Evolutionary conservation across 371 early-diverging fungal genomes (phyloP).

Genomic region (Lichtheimia ornata): DNA sequence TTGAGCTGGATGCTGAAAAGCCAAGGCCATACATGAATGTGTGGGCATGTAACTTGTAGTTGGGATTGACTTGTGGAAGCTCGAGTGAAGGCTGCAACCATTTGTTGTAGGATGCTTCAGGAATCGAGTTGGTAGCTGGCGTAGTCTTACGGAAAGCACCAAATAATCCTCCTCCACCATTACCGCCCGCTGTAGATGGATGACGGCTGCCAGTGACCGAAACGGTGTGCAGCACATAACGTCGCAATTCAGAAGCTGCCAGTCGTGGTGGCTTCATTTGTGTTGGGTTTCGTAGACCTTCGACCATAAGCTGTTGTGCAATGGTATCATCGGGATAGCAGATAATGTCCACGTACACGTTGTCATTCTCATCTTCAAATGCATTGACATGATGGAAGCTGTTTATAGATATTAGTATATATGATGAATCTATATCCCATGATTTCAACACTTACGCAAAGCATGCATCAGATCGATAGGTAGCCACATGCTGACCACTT

Average conservation of each 20-base stretch:
- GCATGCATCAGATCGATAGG: constrained; percentile 63
- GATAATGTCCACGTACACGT: constrained; percentile 65
- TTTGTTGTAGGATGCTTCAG: constrained; percentile 24
- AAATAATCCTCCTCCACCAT: constrained; percentile 1
- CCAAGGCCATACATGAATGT: constrained; percentile 73
- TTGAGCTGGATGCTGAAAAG: constrained; percentile 32
- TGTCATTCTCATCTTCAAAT: constrained; percentile 67
- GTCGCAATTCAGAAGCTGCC: constrained; percentile 57
- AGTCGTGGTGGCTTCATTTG: constrained; percentile 39
- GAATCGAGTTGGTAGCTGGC: constrained; percentile 23
- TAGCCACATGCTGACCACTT: constrained; percentile 64
- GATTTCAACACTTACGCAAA: constrained; percentile 47
- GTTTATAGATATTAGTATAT: constrained; percentile 1
- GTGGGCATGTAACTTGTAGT: constrained; percentile 53
- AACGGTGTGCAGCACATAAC: constrained; percentile 54
- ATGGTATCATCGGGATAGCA: constrained; percentile 65
- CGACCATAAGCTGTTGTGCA: constrained; percentile 57
- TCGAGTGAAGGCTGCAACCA: constrained; percentile 51
- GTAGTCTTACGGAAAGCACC: neutral
- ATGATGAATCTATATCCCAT: neutral
- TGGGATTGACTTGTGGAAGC: constrained; percentile 69
- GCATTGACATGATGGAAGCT: constrained; percentile 78
- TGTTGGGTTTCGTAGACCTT: constrained; percentile 53
- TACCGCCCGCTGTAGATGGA: neutral
- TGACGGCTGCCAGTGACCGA: neutral